Base-by-base conservation (phyloP, 768 basidiomycete species). In the Russula compacta region DNA sequence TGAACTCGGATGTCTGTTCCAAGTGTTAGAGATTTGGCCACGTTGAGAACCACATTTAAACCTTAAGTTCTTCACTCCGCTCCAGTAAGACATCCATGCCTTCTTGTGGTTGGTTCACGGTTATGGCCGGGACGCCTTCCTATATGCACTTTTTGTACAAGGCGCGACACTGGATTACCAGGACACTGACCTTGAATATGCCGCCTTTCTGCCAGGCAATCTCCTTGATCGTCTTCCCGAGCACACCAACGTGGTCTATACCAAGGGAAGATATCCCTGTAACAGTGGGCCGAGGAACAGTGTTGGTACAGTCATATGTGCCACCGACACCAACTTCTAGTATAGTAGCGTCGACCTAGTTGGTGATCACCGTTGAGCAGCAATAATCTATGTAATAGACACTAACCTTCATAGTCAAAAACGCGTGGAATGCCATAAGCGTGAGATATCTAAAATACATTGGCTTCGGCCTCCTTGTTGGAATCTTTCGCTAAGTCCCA, bases 321-420 rank as follows among this genome's bases (percentile, higher is more conserved):
- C 97, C 97, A 21, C 97, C 97, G 19, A 99, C 87, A 9, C 97
- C 97, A 40, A 98, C 97, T 78, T 99, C 97, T 24, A 99, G 79
- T 56, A 99, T 82, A 0, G 95, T 92, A 3, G 92, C 93, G 65
- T 95, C 85, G 6, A 98, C 83, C 76, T 80, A 67, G n/a, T 40
- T 8, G 19, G 32, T 46, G 14, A 21, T 12, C n/a, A 65, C 40
- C 2, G 21, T 48, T 12, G 21, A n/a, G n/a, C 8, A 40, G 38
- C 7, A 36, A 47, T 46, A 33, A 29, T 14, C 7, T 15, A n/a
- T 40, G 58, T 46, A 6, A 42, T 33, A 53, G 40, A 19, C 33
- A 32, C 67, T 15, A 58, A 77, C 89, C 71, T 86, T 84, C 33
- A 87, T 75, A 44, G 84, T 80, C 55, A 91, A 74, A 75, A 99